Conservation (phyloP, 2,329 filamentous ascomycete genomes). For the Cytospora schulzeri region DNA sequence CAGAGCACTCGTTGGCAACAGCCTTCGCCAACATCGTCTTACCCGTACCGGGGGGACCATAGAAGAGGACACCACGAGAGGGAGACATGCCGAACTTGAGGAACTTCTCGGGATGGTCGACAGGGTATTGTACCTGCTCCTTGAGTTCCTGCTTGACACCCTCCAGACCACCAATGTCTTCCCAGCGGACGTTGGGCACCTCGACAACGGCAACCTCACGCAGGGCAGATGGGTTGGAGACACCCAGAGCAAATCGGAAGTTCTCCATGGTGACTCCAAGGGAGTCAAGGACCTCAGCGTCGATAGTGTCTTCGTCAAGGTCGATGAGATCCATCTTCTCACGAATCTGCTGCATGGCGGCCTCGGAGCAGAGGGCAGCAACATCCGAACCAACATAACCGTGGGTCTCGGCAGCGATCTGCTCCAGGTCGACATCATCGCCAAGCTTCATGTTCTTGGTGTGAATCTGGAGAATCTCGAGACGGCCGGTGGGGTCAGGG, state of each 20-base stretch:
- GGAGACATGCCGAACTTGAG: conserved; percentile 99
- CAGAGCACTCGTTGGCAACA: conserved; percentile 97
- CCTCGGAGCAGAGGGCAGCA: conserved; percentile 96
- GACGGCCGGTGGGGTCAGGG: conserved; percentile 94
- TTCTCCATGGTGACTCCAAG: conserved; percentile 99
- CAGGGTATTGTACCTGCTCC: conserved; percentile 97
- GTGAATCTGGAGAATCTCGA: conserved; percentile 98
- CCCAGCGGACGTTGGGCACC: conserved; percentile 98
- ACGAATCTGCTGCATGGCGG: conserved; percentile 99
- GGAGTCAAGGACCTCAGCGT: conserved; percentile 96
- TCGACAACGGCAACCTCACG: conserved; percentile 99
- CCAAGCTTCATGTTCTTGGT: conserved; percentile 99
- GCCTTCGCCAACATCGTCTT: conserved; percentile 99
- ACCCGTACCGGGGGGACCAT: conserved; percentile 98
- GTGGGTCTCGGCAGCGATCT: conserved; percentile 96
- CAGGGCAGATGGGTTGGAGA: conserved; percentile 97
- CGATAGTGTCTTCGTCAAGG: conserved; percentile 97
- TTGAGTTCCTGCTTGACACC: conserved; percentile 99
- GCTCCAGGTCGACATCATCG: conserved; percentile 95
- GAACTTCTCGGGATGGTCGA: conserved; percentile 99
- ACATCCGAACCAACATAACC: conserved; percentile 99
- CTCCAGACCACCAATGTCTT: conserved; percentile 98
- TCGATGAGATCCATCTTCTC: conserved; percentile 99
- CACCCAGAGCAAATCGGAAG: conserved; percentile 97
- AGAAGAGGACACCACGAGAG: conserved; percentile 97